These are phyloP conservation scores for Rusavskia elegans DNA, from an alignment of 495 filamentous ascomycete genomes.

Conservation along the genomic window DNA sequence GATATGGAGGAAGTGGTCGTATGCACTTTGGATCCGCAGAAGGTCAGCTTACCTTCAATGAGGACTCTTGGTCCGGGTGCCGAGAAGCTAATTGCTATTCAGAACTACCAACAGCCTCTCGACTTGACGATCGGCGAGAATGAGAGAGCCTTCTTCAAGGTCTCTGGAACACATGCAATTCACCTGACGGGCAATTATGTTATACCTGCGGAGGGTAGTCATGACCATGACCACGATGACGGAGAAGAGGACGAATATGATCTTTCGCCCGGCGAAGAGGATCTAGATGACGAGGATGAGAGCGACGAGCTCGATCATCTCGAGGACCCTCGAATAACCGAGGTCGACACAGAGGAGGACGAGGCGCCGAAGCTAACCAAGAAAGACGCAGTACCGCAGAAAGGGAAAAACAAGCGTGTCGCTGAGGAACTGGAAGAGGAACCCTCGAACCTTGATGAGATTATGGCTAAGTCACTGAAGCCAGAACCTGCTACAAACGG, in stretches of 20 bases:
- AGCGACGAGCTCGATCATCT: constrained; percentile 74
- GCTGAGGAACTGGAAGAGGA: constrained; percentile 45
- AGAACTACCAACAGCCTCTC: constrained; percentile 93
- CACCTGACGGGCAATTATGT: constrained; percentile 95
- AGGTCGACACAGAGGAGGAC: constrained; percentile 73
- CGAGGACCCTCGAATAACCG: constrained; percentile 64
- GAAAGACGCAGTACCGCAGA: constrained; percentile 30
- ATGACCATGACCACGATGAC: constrained; percentile 33
- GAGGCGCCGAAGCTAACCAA: constrained; percentile 63
- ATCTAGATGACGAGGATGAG: constrained; percentile 52
- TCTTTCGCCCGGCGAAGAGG: constrained; percentile 65
- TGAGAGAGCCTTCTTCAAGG: constrained; percentile 81
- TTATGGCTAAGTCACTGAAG: constrained; percentile 57
- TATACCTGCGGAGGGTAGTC: constrained; percentile 37
- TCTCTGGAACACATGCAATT: constrained; percentile 75
- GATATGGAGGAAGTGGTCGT: constrained; percentile 69
- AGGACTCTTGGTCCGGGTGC: neutral
- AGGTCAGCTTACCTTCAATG: constrained; percentile 29
- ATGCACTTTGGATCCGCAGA: constrained; percentile 82
- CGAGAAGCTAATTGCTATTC: constrained; percentile 16
- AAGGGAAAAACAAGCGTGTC: constrained; percentile 76
- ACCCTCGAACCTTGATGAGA: constrained; percentile 45
- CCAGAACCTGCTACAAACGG: constrained; percentile 39
- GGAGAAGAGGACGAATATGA: constrained; percentile 65
- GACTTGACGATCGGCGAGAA: constrained; percentile 76